Conservation (phyloP, 495 filamentous ascomycete species). For the Penicillium angulare region DNA sequence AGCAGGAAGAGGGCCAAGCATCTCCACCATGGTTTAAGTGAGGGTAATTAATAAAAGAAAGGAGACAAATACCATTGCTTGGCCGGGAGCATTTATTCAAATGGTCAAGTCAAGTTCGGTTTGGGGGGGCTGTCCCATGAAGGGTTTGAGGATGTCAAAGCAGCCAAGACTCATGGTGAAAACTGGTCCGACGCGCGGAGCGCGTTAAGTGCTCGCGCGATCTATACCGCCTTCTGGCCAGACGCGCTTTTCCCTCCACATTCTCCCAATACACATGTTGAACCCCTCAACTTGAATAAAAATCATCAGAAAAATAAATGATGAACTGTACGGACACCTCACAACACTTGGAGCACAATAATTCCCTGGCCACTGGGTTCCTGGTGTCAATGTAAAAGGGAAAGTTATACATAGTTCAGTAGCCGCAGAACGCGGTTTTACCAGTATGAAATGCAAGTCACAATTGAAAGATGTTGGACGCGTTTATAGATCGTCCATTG, state of each 20-base stretch:
- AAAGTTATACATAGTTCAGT: too few species aligned
- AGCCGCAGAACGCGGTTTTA: too few species aligned
- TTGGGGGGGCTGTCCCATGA: constrained; percentile 16
- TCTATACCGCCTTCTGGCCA: constrained; percentile 8
- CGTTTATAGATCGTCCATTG: too few species aligned
- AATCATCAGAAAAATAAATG: too few species aligned
- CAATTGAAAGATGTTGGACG: too few species aligned
- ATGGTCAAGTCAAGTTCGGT: constrained; percentile 10
- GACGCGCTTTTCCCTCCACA: neutral
- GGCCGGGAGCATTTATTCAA: neutral
- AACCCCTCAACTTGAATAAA: too few species aligned
- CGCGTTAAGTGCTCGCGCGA: constrained; percentile 41
- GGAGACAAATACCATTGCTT: constrained; percentile 33
- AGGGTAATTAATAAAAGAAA: constrained; percentile 11
- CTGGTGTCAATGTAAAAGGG: too few species aligned
- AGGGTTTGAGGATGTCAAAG: constrained; percentile 3
- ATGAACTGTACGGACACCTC: too few species aligned
- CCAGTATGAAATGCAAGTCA: too few species aligned
- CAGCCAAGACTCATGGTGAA: constrained; percentile 17
- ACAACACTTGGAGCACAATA: too few species aligned
- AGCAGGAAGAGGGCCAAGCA: constrained; percentile 48
- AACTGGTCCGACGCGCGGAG: constrained; percentile 30
- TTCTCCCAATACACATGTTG: too few species aligned
- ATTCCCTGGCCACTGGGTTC: too few species aligned
- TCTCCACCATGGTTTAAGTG: constrained; percentile 50